Conservation (phyloP, 805 yeast species). For the Yarrowia sp. region DNA sequence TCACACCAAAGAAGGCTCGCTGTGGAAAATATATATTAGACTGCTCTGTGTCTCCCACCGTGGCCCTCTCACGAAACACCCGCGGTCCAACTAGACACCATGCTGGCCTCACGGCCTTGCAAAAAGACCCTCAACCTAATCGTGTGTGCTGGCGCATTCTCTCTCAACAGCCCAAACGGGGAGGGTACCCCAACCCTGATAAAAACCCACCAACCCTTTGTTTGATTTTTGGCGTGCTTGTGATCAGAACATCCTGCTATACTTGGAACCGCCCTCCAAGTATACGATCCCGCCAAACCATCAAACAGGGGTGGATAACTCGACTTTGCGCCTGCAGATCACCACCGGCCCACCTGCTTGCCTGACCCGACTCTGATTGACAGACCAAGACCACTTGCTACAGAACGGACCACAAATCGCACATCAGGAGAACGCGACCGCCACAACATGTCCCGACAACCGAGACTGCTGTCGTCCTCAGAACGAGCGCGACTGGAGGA, state of each 20-base stretch:
- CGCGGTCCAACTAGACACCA: too few relatives aligned
- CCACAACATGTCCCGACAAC: slow-evolving; percentile 28
- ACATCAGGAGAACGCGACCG: not conserved
- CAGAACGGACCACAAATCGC: not conserved
- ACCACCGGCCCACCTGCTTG: too few relatives aligned
- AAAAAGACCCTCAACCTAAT: slow-evolving; percentile 16
- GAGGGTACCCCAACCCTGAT: not conserved
- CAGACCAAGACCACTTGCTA: too few relatives aligned
- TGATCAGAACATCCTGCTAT: slow-evolving; percentile 14
- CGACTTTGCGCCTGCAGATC: too few relatives aligned
- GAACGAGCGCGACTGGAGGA: slow-evolving; percentile 86
- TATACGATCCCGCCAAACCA: too few relatives aligned
- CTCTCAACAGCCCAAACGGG: not conserved
- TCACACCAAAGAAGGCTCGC: not conserved
- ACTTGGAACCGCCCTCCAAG: slow-evolving; percentile 11
- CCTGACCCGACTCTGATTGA: too few relatives aligned
- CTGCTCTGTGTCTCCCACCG: not conserved
- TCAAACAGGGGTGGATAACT: too few relatives aligned
- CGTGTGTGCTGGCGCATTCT: slow-evolving; percentile 16
- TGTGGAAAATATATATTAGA: not conserved
- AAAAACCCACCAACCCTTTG: slow-evolving; percentile 16
- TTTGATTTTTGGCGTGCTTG: slow-evolving; percentile 17
- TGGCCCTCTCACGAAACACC: too few relatives aligned
- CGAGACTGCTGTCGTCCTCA: slow-evolving; percentile 71
- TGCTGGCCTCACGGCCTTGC: too few relatives aligned